These are phyloP conservation scores for Xylaria multiplex DNA, from an alignment of 2,329 filamentous ascomycete species.

Conservation along the genomic window DNA sequence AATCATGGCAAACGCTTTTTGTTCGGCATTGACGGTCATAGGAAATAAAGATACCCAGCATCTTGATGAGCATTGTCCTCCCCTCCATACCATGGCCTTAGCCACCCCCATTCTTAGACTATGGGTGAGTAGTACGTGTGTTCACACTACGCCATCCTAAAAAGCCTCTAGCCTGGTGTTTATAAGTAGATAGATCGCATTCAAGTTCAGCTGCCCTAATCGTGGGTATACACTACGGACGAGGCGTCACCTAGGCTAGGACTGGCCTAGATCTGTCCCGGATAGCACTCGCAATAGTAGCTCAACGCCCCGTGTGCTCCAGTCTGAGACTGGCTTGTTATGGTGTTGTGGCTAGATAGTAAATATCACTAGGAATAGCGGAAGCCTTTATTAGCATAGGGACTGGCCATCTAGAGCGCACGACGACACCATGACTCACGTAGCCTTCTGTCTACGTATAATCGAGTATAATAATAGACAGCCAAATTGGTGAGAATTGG, in stretches of 20 bases:
- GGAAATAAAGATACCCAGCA: too few relatives aligned
- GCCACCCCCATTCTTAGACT: neutral
- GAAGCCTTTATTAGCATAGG: neutral
- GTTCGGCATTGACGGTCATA: neutral
- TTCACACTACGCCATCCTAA: neutral
- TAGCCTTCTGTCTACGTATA: neutral
- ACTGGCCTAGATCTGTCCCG: neutral
- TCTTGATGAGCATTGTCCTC: neutral
- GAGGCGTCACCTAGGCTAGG: constrained; percentile 2
- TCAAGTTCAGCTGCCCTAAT: constrained; percentile 13
- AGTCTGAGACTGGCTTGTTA: neutral
- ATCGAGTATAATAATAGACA: neutral
- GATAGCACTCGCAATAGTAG: neutral
- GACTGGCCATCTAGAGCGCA: neutral
- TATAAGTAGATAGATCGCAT: constrained; percentile 2
- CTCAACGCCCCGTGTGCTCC: neutral
- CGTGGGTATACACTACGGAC: neutral
- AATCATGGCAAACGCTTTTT: neutral
- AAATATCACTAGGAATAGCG: neutral
- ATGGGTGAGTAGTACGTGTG: neutral
- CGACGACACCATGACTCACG: neutral
- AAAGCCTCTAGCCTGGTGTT: constrained; percentile 3
- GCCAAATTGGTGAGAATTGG: neutral
- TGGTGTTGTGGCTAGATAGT: too few relatives aligned
- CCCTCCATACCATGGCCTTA: neutral